phyloP scores from a whole-genome alignment of 2,329 filamentous ascomycete species.

The Colletotrichum shisoi region DNA sequence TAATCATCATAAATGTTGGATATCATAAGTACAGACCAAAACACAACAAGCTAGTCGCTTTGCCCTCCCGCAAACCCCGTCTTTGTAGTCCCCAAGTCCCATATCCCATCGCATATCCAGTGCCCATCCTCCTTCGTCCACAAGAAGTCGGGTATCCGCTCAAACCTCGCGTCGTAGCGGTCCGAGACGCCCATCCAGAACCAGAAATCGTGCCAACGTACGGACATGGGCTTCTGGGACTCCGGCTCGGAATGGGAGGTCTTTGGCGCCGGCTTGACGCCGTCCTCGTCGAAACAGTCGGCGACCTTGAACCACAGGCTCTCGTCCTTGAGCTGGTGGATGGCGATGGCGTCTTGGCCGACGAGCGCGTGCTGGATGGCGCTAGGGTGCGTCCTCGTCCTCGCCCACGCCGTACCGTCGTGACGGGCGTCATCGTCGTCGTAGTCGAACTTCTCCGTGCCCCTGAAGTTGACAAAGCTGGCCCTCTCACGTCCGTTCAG shows the following conservation, averaged over 20 bases:
- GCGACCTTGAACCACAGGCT: constrained; percentile 44
- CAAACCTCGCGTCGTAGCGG: constrained; percentile 40
- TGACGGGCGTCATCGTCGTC: constrained; percentile 43
- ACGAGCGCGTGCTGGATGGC: constrained; percentile 43
- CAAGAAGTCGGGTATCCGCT: constrained; percentile 42
- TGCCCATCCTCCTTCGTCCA: constrained; percentile 39
- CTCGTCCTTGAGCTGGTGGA: constrained; percentile 46
- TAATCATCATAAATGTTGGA: neutral
- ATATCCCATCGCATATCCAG: constrained; percentile 45
- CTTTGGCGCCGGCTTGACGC: constrained; percentile 41
- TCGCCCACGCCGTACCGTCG: constrained; percentile 46
- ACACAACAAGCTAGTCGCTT: neutral
- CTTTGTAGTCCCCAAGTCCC: constrained; percentile 42
- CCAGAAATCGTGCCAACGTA: constrained; percentile 44
- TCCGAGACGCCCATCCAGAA: constrained; percentile 39
- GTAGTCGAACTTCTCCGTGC: constrained; percentile 47
- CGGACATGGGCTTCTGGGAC: constrained; percentile 31
- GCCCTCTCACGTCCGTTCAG: constrained; percentile 42
- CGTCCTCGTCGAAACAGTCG: constrained; percentile 44
- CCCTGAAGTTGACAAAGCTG: constrained; percentile 45
- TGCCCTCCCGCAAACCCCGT: constrained; percentile 27
- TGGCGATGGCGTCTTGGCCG: constrained; percentile 41
- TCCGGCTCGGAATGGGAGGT: constrained; percentile 10
- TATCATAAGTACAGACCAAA: neutral
- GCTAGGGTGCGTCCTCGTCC: constrained; percentile 41